Percentiles rank a stretch among this genome's conserved stretches.
Evolutionary conservation across 495 filamentous ascomycete genomes (phyloP).

Genomic region (Xylaria longipes): DNA sequence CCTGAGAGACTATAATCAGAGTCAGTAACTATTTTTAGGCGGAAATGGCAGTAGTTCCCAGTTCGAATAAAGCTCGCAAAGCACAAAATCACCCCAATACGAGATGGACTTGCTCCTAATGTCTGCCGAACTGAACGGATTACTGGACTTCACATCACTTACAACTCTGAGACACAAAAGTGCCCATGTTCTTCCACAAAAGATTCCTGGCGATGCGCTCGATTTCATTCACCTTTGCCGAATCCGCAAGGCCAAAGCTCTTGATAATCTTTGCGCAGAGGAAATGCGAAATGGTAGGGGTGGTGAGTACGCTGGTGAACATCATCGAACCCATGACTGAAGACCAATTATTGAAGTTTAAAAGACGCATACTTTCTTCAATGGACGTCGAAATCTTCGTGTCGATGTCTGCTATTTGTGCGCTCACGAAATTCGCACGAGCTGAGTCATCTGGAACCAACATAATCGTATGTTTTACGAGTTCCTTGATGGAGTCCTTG

Average conservation of each 20-base stretch:
- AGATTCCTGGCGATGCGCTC: slow-evolving; percentile 24
- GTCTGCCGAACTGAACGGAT: not conserved
- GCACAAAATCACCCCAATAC: not conserved
- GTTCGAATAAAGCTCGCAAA: not conserved
- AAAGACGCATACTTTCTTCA: slow-evolving; percentile 28
- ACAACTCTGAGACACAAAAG: slow-evolving; percentile 28
- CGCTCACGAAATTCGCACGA: slow-evolving; percentile 26
- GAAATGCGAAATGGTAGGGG: slow-evolving; percentile 28
- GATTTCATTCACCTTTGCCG: slow-evolving; percentile 27
- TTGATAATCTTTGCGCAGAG: slow-evolving; percentile 29
- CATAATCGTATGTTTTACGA: slow-evolving; percentile 23
- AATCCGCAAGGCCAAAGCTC: slow-evolving; percentile 22
- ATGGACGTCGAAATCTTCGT: slow-evolving; percentile 24
- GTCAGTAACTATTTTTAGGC: not conserved
- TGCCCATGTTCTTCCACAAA: slow-evolving; percentile 27
- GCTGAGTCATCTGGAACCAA: slow-evolving; percentile 23
- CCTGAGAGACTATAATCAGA: slow-evolving; percentile 12
- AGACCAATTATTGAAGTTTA: slow-evolving; percentile 28
- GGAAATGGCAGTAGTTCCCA: not conserved
- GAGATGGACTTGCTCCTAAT: not conserved
- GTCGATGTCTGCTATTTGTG: slow-evolving; percentile 28
- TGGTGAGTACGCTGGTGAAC: slow-evolving; percentile 26
- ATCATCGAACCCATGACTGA: slow-evolving; percentile 27
- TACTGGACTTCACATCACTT: not conserved
- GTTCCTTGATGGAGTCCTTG: slow-evolving; percentile 26